A percentile compares a stretch with the other conserved stretches of the same genome.
Evolutionary conservation across 345 rosid genomes (phyloP).

Genomic region (Rhodomyrtus tomentosa): DNA sequence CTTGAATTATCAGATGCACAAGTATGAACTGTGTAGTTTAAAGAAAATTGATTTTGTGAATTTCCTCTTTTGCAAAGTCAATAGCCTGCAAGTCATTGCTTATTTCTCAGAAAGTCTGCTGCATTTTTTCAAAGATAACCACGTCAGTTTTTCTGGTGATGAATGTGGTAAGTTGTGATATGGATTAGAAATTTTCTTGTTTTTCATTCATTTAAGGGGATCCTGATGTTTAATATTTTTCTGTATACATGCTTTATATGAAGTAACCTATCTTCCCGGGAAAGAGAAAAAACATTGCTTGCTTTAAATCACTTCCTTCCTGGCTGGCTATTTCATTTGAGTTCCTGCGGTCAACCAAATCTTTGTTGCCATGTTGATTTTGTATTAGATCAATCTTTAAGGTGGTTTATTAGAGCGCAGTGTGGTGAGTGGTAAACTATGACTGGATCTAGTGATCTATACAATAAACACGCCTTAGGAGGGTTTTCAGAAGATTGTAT

Average conservation of each 20-base stretch:
- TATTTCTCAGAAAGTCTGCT: not conserved
- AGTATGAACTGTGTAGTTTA: not conserved
- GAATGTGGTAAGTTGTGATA: not conserved
- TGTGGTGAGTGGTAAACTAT: not conserved
- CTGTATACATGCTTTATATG: no score
- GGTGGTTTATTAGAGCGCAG: not conserved
- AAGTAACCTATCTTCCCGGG: no score
- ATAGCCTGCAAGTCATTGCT: not conserved
- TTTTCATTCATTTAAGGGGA: not conserved
- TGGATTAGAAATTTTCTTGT: not conserved
- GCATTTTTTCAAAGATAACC: not conserved
- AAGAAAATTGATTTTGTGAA: not conserved
- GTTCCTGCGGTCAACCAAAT: not conserved
- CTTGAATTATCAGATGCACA: not conserved
- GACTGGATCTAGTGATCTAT: not conserved
- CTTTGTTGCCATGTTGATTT: not conserved
- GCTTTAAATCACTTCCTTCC: no score
- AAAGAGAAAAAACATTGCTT: no score
- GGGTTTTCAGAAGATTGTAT: not conserved
- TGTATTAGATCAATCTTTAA: not conserved
- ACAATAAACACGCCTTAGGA: not conserved
- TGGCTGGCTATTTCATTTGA: not conserved
- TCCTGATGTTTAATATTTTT: not conserved
- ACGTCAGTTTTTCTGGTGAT: not conserved
- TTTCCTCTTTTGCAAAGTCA: not conserved